Evolutionary conservation across 2,329 filamentous ascomycete species (phyloP).

Genomic region (Alternaria angustiovoidea): DNA sequence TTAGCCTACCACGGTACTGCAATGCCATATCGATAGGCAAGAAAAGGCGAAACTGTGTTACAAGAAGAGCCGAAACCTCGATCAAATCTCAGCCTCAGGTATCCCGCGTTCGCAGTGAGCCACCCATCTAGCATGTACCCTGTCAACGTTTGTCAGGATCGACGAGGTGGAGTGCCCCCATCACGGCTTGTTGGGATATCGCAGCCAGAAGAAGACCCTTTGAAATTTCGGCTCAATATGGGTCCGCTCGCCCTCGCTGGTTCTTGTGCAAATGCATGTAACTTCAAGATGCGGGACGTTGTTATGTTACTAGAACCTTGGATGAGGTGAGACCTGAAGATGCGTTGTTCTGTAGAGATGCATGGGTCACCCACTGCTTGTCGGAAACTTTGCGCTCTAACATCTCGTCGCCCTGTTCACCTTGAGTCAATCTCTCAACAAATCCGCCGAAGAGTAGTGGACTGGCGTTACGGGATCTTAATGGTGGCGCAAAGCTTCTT

Average conservation of each 20-base stretch:
- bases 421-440: constrained; percentile 17
- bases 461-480: constrained; percentile 27
- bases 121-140: constrained; percentile 6
- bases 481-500: constrained; percentile 23
- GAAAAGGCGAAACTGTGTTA: neutral
- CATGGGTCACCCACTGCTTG: constrained; percentile 32
- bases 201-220: constrained; percentile 18
- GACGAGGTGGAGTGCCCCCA: constrained; percentile 28
- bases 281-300: constrained; percentile 29
- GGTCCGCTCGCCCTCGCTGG: constrained; percentile 21
- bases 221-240: constrained; percentile 3
- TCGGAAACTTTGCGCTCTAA: constrained; percentile 24
- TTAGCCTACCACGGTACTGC: constrained; percentile 4
- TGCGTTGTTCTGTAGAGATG: constrained; percentile 37
- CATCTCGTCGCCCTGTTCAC: constrained; percentile 14
- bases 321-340: constrained; percentile 21
- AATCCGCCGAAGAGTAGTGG: constrained; percentile 22
- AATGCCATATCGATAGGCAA: constrained; percentile 5
- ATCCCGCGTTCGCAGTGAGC: constrained; percentile 12
- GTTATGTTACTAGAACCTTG: constrained; percentile 22
- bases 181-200: constrained; percentile 24
- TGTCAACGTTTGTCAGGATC: constrained; percentile 24
- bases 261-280: constrained; percentile 2
- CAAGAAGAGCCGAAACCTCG: neutral
- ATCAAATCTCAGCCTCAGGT: constrained; percentile 9